Conservation (phyloP, 345 rosid species). For the Diplotaxis tenuifolia region DNA sequence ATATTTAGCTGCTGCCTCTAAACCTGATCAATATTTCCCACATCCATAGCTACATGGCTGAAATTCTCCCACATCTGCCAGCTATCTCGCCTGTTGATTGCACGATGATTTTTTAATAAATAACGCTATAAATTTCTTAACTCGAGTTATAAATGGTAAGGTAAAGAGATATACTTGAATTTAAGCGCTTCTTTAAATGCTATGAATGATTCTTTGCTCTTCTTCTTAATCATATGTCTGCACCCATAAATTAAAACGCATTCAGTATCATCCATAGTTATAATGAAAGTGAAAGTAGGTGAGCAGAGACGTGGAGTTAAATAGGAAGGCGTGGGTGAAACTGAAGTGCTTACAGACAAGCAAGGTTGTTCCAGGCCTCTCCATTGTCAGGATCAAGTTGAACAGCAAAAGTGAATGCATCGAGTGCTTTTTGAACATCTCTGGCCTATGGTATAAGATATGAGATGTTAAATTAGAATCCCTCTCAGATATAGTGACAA, state of each 20-base stretch:
- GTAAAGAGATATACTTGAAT: constrained; percentile 59
- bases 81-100: constrained; percentile 76
- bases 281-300: not conserved
- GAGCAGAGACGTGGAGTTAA: not conserved
- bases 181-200: constrained; percentile 96
- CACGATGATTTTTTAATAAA: not conserved
- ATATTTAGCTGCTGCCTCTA: constrained; percentile 21
- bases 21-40: constrained; percentile 87
- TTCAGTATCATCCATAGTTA: not conserved
- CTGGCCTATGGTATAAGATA: constrained; percentile 56
- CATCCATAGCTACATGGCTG: constrained; percentile 82
- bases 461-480: constrained; percentile 12
- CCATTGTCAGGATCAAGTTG: constrained; percentile 99
- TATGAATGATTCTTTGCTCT: constrained; percentile 78
- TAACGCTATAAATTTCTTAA: not conserved
- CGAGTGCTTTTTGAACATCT: constrained; percentile 83
- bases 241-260: constrained; percentile 9
- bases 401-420: constrained; percentile 83
- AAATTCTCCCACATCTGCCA: constrained; percentile 97
- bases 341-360: constrained; percentile 72
- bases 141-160: constrained; percentile 5
- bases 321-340: constrained; percentile 15
- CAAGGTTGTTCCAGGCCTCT: constrained; percentile 97
- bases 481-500: constrained; percentile 3
- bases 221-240: constrained; percentile 94